Base-by-base conservation (phyloP, 805 yeast genomes). In the Jamesozyma spencerorum region DNA sequence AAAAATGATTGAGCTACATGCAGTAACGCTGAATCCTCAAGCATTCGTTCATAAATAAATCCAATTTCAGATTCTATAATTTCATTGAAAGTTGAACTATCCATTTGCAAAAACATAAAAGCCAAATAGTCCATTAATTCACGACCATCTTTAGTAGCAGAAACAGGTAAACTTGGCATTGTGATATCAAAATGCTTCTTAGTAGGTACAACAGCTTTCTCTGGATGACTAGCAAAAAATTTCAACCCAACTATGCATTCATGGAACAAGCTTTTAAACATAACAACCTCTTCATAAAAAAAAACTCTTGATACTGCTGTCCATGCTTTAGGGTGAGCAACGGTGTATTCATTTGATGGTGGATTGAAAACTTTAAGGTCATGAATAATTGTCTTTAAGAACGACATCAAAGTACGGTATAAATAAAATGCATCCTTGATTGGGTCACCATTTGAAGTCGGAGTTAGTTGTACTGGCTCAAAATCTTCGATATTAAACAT, bases 81-180 rank as follows among this genome's bases (percentile, higher is more conserved):
- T 62, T 92, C 98, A 58, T 85, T 88, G 62, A 94, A 94, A 0
- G 97, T 84, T 1, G 97, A 87, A 17, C 95, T 88, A 55, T 94
- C 99, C 41, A 94, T 75, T 56, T 86, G 95, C 49, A 87, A 85
- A 62, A 86, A 92, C 51, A 92, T 85, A 1, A 95, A 82, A 0
- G 96, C 96, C 57, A 92, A 77, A 3, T 87, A 81, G 55, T 94
- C 98, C 95, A 92, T 87, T 43, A 88, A 67, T 52, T 92, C 98
- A 51, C 88, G 86, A 43, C 88, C 96, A 54, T 90, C 97, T 50
- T 86, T 87, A 1, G 94, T 79, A 0, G 94, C 84, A 1, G 88
- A 77, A 11, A 85, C 83, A 3, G 95, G 95, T 30, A 85, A 63
- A 43, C 81, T 81, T 4, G 94, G 90, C 7, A 87, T 90, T 13